phyloP scores from a whole-genome alignment of 257 asterid genomes.

The Nicotiana undulata region DNA sequence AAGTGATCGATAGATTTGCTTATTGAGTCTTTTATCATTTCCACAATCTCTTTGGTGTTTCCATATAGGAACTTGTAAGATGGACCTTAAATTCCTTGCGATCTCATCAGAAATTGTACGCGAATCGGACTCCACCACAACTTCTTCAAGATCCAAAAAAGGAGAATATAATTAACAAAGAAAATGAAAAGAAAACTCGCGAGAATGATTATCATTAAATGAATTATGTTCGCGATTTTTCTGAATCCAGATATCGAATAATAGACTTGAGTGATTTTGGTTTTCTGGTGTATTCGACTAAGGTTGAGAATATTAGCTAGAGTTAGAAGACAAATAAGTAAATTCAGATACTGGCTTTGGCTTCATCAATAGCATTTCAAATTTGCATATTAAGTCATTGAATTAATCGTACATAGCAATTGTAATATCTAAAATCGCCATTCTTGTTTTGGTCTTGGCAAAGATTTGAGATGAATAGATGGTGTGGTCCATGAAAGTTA shows the following conservation, averaged over 20 bases:
- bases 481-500: neutral
- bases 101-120: slow-evolving; percentile 24
- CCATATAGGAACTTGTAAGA: slow-evolving; percentile 42
- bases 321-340: neutral
- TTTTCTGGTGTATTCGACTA: neutral
- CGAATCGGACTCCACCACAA: slow-evolving; percentile 38
- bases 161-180: slow-evolving; percentile 14
- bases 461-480: neutral
- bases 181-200: slow-evolving; percentile 15
- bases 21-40: slow-evolving; percentile 31
- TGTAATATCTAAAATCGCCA: neutral
- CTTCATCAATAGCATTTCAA: neutral
- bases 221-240: neutral
- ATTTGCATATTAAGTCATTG: neutral
- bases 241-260: neutral
- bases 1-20: slow-evolving; percentile 31
- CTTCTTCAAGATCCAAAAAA: slow-evolving; percentile 24
- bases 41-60: slow-evolving; percentile 40
- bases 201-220: neutral
- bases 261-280: neutral
- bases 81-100: slow-evolving; percentile 58
- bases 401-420: neutral
- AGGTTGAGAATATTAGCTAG: neutral
- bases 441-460: neutral
- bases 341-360: neutral